A percentile compares a stretch with the other conserved stretches of the same genome.
Conservation (phyloP, 169 alveolate species). For the Plasmodium vivax region DNA sequence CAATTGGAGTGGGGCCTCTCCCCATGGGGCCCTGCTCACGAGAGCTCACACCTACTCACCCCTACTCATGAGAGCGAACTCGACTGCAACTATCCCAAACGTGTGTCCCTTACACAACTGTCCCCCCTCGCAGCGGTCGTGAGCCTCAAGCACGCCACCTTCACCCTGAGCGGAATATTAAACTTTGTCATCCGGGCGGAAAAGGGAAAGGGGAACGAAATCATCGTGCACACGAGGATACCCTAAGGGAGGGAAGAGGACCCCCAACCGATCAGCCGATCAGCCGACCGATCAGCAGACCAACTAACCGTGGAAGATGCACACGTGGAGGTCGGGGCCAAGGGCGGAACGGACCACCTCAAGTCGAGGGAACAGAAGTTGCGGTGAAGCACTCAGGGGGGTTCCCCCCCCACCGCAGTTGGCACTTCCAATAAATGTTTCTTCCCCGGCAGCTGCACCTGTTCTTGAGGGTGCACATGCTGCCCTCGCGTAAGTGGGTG, state of each 20-base stretch:
- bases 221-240: slow-evolving; percentile 67
- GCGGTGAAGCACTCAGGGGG: not conserved
- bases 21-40: not conserved
- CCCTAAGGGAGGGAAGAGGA: slow-evolving; percentile 21
- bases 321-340: not conserved
- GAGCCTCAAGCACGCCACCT: slow-evolving; percentile 44
- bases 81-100: not conserved
- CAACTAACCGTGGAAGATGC: not conserved
- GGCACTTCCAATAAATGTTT: not conserved
- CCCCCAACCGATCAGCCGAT: no score
- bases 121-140: slow-evolving; percentile 31
- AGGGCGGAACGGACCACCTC: not conserved
- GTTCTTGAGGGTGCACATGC: not conserved
- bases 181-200: slow-evolving; percentile 52
- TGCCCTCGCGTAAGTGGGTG: not conserved
- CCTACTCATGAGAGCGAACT: not conserved
- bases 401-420: not conserved
- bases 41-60: no score
- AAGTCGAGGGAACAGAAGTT: not conserved
- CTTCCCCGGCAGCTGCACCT: not conserved
- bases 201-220: slow-evolving; percentile 67
- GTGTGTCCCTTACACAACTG: not conserved
- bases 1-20: not conserved
- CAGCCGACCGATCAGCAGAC: not conserved
- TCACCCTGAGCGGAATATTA: slow-evolving; percentile 36